Percentiles rank a stretch among this genome's conserved stretches.
phyloP scores from a whole-genome alignment of 2,329 filamentous ascomycete genomes.

The Epichloe gansuensis region DNA sequence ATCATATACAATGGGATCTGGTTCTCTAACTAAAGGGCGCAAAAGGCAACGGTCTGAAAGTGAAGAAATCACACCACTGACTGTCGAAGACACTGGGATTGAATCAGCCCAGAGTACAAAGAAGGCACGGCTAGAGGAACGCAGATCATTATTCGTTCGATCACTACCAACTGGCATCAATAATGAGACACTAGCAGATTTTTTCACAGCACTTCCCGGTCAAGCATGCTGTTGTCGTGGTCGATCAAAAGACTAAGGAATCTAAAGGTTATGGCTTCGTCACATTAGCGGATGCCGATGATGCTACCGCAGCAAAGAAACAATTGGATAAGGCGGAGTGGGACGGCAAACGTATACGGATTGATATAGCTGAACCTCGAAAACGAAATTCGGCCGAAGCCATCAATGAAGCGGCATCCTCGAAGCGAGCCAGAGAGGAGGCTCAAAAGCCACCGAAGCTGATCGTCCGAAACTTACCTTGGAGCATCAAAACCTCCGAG shows the following conservation, averaged over 20 bases:
- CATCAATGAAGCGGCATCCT: conserved; percentile 25
- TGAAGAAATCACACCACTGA: conserved; percentile 19
- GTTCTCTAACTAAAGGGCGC: conserved; percentile 15
- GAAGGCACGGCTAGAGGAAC: conserved; percentile 46
- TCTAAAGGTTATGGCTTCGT: conserved; percentile 95
- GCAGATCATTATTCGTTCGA: conserved; percentile 77
- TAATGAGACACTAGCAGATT: conserved; percentile 68
- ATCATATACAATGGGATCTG: neutral
- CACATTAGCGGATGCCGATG: conserved; percentile 87
- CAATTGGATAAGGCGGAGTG: conserved; percentile 70
- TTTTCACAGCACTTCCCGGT: conserved; percentile 91
- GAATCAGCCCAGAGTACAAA: conserved; percentile 30
- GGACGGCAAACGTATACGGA: conserved; percentile 67
- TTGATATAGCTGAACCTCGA: conserved; percentile 81
- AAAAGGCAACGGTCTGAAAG: conserved; percentile 24
- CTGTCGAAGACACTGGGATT: conserved; percentile 21
- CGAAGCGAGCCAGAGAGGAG: conserved; percentile 44
- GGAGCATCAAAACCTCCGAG: conserved; percentile 82
- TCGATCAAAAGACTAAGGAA: conserved; percentile 72
- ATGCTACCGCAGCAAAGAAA: conserved; percentile 68
- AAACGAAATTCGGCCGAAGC: conserved; percentile 49
- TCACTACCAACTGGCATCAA: conserved; percentile 70
- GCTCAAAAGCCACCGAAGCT: conserved; percentile 58
- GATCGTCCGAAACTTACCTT: conserved; percentile 88
- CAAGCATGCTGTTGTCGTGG: conserved; percentile 89